These are phyloP conservation scores for Colletotrichum incanum DNA, from an alignment of 2,329 filamentous ascomycete species.

Conservation along the genomic window DNA sequence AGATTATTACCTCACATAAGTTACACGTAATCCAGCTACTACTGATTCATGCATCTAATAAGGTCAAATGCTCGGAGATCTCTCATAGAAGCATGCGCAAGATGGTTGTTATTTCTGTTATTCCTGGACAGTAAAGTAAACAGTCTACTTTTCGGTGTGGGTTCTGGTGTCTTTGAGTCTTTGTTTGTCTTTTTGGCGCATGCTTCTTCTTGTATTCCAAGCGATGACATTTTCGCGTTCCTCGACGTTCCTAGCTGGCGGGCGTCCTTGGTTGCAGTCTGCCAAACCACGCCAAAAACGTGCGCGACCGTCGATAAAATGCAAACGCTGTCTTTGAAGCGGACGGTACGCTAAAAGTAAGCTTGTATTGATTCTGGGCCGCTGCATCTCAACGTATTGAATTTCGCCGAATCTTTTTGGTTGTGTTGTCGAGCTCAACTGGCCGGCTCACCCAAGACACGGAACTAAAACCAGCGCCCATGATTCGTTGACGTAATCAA, in stretches of 20 bases:
- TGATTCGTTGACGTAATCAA: conserved; percentile 40
- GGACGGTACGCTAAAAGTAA: not conserved
- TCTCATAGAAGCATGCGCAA: not conserved
- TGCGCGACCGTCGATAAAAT: not conserved
- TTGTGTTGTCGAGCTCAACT: not conserved
- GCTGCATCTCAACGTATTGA: not conserved
- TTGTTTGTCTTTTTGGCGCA: not conserved
- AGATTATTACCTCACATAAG: too few relatives aligned
- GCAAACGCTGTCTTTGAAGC: too few relatives aligned
- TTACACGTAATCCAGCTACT: not conserved
- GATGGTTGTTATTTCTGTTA: not conserved
- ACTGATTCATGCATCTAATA: not conserved
- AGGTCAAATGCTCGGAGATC: too few relatives aligned
- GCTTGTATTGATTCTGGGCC: not conserved
- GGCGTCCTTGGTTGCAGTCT: not conserved
- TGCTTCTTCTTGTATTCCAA: too few relatives aligned
- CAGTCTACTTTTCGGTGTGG: not conserved
- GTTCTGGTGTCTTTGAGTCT: fast-evolving
- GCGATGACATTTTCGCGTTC: not conserved
- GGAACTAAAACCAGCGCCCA: not conserved
- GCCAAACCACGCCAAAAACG: too few relatives aligned
- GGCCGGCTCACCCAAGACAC: not conserved
- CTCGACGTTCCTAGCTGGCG: not conserved
- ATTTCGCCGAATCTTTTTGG: too few relatives aligned
- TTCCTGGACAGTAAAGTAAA: not conserved